Percentiles rank a stretch among this genome's conserved stretches.
phyloP scores from a whole-genome alignment of 2,329 filamentous ascomycete genomes.

The Lachnellula occidentalis region DNA sequence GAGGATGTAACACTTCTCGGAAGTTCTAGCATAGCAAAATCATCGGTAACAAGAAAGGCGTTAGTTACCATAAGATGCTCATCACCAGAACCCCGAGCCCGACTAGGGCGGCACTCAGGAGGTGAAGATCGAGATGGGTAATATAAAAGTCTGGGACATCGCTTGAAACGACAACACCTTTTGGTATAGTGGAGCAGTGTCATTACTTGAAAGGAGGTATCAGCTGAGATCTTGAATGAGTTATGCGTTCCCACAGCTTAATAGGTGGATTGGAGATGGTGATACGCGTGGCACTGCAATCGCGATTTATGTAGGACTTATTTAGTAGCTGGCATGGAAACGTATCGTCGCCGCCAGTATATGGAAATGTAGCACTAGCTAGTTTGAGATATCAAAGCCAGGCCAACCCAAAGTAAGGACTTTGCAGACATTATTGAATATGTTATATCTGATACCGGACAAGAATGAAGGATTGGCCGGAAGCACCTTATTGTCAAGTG shows the following conservation, averaged over 20 bases:
- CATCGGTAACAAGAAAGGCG: too few species aligned
- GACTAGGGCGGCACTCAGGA: neutral
- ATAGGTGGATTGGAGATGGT: conserved; percentile 1
- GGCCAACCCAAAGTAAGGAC: too few species aligned
- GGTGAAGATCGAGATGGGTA: neutral
- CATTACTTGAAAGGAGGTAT: neutral
- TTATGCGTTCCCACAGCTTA: neutral
- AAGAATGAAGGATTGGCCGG: too few species aligned
- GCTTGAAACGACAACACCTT: neutral
- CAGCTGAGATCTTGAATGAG: neutral
- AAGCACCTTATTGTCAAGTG: too few species aligned
- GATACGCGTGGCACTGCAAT: neutral
- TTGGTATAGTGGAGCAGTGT: neutral
- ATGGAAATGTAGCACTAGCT: too few species aligned
- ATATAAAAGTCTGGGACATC: neutral
- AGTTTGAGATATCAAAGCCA: too few species aligned
- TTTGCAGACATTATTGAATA: too few species aligned
- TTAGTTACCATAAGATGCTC: neutral
- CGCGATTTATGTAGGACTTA: neutral
- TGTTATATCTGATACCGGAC: too few species aligned
- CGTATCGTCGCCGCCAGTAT: neutral
- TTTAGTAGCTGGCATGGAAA: neutral
- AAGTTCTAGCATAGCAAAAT: too few species aligned
- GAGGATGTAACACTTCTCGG: too few species aligned
- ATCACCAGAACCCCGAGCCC: conserved; percentile 5